Percentiles rank a stretch among this genome's conserved stretches.
Evolutionary conservation across 345 rosid species (phyloP).

Genomic region (Brassica rapa): DNA sequence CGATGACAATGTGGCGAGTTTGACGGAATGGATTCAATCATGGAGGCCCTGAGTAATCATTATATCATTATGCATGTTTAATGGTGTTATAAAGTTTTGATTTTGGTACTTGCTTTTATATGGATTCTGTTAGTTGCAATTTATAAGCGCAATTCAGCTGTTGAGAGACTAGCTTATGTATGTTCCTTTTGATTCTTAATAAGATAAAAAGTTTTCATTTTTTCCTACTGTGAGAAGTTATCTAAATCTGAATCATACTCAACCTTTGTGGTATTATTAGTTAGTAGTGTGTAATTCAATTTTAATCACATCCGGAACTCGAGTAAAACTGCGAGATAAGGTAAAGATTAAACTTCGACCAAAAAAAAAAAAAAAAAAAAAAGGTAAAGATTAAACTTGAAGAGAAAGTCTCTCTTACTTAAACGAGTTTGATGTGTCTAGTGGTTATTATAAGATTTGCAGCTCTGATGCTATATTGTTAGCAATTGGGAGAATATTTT

Average conservation of each 20-base stretch:
- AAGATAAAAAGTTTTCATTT: background rate
- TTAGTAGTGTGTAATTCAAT: no score
- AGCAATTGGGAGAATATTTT: background rate
- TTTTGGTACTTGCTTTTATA: background rate
- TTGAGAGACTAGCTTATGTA: background rate
- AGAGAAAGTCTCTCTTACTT: no score
- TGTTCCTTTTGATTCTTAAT: background rate
- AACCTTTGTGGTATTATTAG: background rate
- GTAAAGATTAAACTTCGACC: no score
- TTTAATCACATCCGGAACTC: no score
- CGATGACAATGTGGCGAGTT: slow-evolving; percentile 50
- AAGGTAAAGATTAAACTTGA: no score
- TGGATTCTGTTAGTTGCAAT: background rate
- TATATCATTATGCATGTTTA: background rate
- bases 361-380: no score
- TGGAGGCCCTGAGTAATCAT: slow-evolving; percentile 49
- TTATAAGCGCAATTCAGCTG: background rate
- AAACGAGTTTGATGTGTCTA: no score
- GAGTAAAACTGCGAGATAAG: no score
- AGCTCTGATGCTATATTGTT: background rate
- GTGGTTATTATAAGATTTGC: background rate
- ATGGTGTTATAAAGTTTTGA: background rate
- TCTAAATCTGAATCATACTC: background rate
- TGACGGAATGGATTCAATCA: slow-evolving; percentile 63
- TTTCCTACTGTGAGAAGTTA: background rate